Evolutionary conservation across 1,139 yeast genomes (phyloP), one percentile per base, ranked within the genome.

Genomic region (Yamadazyma epiphylla): DNA sequence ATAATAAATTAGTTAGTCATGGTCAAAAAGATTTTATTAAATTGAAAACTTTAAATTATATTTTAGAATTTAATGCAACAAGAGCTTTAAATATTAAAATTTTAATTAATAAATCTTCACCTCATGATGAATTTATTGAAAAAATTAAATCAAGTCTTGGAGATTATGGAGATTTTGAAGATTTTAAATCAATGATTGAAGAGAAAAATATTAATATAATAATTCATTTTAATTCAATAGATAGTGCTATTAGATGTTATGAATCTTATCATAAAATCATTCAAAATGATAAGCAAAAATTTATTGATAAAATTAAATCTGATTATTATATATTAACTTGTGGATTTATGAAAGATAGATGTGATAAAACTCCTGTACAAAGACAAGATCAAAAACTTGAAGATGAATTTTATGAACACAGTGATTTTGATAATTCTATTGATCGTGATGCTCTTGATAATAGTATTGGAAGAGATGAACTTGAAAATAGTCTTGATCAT

Each of bases 11-110:
- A 5, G 29, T 34, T 16, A 32, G 32, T 21, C 26, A 28, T 29
- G 44, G 38, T 26, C 47, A 46, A 23, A 69, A 55, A 38, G 72
- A 66, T 37, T 62, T 44, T 32, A 58, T 68, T 36, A 67, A 66
- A 37, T 48, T 62, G 37, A 67, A 65, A 36, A 65, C 72, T 6
- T 51, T 65, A 32, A 66, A 64, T 37, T 67, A 64, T 42, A 64
- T 68, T 17, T 41, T 58, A 30, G 73, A 68, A 24, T 53, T 49
- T 31, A 51, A 54, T 30, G 74, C 74, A 14, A 64, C 73, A 3
- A 49, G 74, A 28, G 54, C 63, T 30, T 35, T 66, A 13, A 27
- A 26, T 4, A 21, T 26, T 19, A 31, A 31, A 15, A 7, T 20
- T 5, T 23, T 26, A 6, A 14, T 22, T 11, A 12, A 20, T 8